Evolutionary conservation across 371 early-diverging fungal species (phyloP), one percentile per base, ranked within the genome.

Genomic region (Apophysomyces trapeziformis): DNA sequence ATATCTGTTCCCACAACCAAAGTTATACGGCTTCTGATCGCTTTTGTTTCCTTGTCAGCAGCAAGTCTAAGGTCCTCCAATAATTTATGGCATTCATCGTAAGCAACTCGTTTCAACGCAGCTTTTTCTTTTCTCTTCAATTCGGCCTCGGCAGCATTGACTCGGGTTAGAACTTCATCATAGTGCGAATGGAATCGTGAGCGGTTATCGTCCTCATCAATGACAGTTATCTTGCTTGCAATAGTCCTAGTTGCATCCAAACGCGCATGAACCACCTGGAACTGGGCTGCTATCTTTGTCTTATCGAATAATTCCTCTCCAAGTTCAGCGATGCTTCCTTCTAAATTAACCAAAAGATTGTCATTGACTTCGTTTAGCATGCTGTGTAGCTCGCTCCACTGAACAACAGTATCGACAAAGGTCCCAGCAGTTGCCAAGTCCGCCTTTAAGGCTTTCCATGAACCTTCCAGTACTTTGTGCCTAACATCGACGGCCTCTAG

Each of bases 371-470:
- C 35, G 12, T 45, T 16, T 39, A 65, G 50, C 50, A 44, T 65
- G 7, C 38, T 21, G 50, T 65, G 66, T 35, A 65, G 32, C 13
- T 66, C 67, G 16, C 32, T 12, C 67, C 67, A 66, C 1, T 66
- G 67, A 12, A 38, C 38, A 13, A 54, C 44, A 16, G 37, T 39
- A 18, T 43, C 61, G 21, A 18, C 45, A 14, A 43, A 46, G 1
- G 36, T 14, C 46, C 57, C 21, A 7, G 59, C 43, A 16, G 16
- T n/a, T 38, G 57, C 59, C 26, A 58, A 12, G 13, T 50, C 54
- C 16, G 7, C 21, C 2, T 50, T 50, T 11, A 50, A 21, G 21
- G 21, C 21, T 21, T 50, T 50, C 54, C 54, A 50, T 8, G 38
- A 41, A 16, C 16, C 11, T 47, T 46, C 68, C 0, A 68, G 56